Conservation (phyloP, 2,329 filamentous ascomycete species). For the Madurella mycetomatis region DNA sequence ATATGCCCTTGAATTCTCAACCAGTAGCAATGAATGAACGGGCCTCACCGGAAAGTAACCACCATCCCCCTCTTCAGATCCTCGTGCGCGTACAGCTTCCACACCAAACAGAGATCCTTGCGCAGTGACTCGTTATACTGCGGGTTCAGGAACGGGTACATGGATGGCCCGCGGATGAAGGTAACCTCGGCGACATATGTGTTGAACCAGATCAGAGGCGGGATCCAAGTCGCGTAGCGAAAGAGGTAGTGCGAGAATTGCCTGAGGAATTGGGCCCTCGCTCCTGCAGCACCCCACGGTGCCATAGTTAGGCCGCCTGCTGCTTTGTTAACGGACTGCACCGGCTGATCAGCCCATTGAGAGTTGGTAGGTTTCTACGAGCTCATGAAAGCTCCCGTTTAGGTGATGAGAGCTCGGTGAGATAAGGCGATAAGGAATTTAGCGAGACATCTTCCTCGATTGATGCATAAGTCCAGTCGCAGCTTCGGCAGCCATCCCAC, state of each 20-base stretch:
- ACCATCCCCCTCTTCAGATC: constrained; percentile 67
- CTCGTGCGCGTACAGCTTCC: constrained; percentile 54
- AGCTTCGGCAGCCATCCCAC: too few relatives aligned
- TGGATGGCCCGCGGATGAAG: constrained; percentile 59
- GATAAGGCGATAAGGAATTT: constrained; percentile 5
- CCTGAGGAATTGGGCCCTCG: constrained; percentile 26
- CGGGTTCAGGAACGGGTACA: constrained; percentile 73
- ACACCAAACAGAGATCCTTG: constrained; percentile 54
- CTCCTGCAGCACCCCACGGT: constrained; percentile 12
- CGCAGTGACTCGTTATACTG: constrained; percentile 53
- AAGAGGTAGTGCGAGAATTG: constrained; percentile 45
- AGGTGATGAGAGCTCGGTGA: not conserved
- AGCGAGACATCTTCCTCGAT: not conserved
- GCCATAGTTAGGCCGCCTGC: constrained; percentile 9
- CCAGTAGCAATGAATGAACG: not conserved
- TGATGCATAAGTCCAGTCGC: constrained; percentile 6
- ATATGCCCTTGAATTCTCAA: not conserved
- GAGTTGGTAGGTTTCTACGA: not conserved
- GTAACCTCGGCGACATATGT: constrained; percentile 56
- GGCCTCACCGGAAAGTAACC: constrained; percentile 61
- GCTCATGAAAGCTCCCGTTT: not conserved
- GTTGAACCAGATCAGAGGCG: constrained; percentile 58
- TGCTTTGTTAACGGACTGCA: not conserved
- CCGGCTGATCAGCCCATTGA: too few relatives aligned
- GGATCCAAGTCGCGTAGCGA: constrained; percentile 57